Evolutionary conservation across 2,329 filamentous ascomycete genomes (phyloP).

Genomic region (Cylindrodendrum hubeiense): DNA sequence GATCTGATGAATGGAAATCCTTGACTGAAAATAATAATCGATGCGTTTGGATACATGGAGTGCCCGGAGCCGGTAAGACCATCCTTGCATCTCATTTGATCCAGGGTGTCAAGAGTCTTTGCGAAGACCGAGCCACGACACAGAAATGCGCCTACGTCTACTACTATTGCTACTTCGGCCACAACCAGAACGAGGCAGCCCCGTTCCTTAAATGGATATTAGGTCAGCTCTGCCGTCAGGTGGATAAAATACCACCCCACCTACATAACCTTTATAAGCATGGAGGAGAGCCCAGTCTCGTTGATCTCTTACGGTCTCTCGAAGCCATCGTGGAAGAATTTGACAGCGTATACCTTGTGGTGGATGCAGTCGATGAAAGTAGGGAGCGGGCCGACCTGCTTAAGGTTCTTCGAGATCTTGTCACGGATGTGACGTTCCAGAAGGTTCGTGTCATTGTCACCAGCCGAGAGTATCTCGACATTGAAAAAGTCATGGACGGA

Average conservation of each 20-base stretch:
- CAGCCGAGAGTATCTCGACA: background rate
- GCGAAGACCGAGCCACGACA: background rate
- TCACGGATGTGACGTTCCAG: background rate
- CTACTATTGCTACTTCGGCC: background rate
- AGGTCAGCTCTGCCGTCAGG: background rate
- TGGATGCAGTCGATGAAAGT: background rate
- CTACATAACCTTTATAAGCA: background rate
- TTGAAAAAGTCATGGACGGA: background rate
- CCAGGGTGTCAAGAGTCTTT: background rate
- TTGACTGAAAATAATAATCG: background rate
- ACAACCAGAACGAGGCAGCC: background rate
- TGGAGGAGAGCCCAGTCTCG: background rate
- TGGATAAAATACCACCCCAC: background rate
- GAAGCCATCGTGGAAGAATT: background rate
- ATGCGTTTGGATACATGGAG: background rate
- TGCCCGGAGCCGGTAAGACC: background rate
- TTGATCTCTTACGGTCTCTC: background rate
- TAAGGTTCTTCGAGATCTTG: background rate
- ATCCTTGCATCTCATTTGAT: background rate
- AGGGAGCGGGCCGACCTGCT: background rate
- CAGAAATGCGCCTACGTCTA: background rate
- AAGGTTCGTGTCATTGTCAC: background rate
- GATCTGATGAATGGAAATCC: background rate
- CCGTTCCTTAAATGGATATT: background rate
- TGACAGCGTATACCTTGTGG: background rate